Evolutionary conservation across 2,329 filamentous ascomycete species (phyloP), one percentile per base, ranked within the genome.

Genomic region (Aphanocladium album): DNA sequence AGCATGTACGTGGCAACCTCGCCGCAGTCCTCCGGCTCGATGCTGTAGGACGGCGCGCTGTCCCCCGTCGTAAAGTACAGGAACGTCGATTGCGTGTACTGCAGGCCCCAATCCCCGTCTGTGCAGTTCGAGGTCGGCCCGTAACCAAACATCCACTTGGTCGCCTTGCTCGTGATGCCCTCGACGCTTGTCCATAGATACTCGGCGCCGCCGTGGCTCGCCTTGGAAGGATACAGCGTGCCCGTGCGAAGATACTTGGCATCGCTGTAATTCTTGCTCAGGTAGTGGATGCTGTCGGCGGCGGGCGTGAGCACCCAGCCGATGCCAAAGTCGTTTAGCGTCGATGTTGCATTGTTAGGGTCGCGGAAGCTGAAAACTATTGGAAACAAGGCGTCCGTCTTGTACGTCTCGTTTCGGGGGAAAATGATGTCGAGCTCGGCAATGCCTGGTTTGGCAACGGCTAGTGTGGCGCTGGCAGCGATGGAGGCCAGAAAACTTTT

Each of bases 391-490:
- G 14, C 14, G 7, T 39, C 25, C n/a, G 54, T 39, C 41, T 39
- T 39, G 39, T 57, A 57, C 17, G 41, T 47, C 27, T 57, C 54
- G 54, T 57, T 57, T 11, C 54, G 54, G 5, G 55, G 55, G 55
- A 58, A 58, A n/a, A 58, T 25, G 17, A 25, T 27, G 25, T 46
- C 23, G 21, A 58, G 14, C 21, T 58, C 43, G 27, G 17, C 37
- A 27, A 58, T 33, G 55, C 55, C 55, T 6, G 55, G 45, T 14
- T 23, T 47, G 17, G 45, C 45, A 5, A 23, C 14, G 21, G n/a
- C 45, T 12, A 21, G n/a, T 16, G 45, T 47, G 45, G 45, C 45
- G 7, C 14, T 17, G 12, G 39, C 16, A 16, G 39, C 39, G n/a
- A 17, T 5, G 5, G 39, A 8, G 39, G n/a, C 39, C 5, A 43